Conservation (phyloP, 768 basidiomycete species). For the Suillus subalutaceus region DNA sequence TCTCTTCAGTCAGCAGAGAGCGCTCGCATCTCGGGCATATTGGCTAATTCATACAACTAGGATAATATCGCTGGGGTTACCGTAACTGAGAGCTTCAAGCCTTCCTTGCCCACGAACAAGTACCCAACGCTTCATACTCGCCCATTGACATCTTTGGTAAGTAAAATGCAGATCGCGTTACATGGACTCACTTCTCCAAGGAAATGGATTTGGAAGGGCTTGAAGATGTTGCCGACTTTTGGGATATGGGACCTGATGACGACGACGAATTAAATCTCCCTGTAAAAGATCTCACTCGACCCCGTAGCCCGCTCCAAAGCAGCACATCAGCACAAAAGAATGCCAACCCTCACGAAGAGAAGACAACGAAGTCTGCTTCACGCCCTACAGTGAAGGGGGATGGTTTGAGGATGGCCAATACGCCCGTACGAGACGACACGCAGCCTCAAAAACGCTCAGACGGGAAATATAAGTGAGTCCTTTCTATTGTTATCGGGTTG, state of each 20-base stretch:
- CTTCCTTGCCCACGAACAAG: constrained; percentile 50
- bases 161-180: constrained; percentile 10
- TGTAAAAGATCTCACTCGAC: constrained; percentile 41
- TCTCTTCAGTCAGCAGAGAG: constrained; percentile 56
- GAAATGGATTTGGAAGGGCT: constrained; percentile 67
- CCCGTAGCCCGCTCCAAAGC: constrained; percentile 10
- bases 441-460: constrained; percentile 52
- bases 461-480: constrained; percentile 62
- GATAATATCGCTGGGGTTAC: constrained; percentile 75
- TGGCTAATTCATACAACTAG: constrained; percentile 40
- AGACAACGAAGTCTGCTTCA: not conserved
- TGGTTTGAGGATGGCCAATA: not conserved
- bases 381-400: not conserved
- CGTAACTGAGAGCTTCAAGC: constrained; percentile 56
- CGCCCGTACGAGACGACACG: not conserved
- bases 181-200: constrained; percentile 38
- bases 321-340: constrained; percentile 1
- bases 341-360: not conserved
- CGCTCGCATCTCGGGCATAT: constrained; percentile 15
- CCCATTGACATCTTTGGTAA: constrained; percentile 62
- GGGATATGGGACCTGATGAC: constrained; percentile 47
- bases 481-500: not conserved
- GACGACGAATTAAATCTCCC: constrained; percentile 21
- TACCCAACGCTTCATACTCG: constrained; percentile 76
- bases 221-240: constrained; percentile 71